Conservation (phyloP, 352 stramenopile species). For the Pythium aphanidermatum region DNA sequence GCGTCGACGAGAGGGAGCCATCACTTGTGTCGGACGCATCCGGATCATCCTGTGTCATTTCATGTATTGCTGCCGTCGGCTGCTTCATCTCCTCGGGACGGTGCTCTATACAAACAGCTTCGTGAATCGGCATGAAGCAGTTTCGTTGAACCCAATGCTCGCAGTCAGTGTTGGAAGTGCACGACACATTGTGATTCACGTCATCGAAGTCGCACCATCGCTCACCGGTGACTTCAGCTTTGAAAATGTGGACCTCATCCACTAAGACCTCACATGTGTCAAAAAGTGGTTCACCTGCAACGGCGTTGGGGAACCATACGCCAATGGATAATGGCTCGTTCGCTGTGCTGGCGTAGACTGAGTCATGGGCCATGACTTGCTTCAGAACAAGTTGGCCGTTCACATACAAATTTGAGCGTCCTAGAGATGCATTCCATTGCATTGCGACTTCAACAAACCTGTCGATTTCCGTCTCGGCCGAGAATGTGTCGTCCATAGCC, state of each 20-base stretch:
- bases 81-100: constrained; percentile 3
- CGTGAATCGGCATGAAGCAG: constrained; percentile 63
- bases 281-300: constrained; percentile 52
- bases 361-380: constrained; percentile 1
- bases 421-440: constrained; percentile 55
- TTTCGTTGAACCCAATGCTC: constrained; percentile 32
- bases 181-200: constrained; percentile 23
- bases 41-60: not conserved
- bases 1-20: not conserved
- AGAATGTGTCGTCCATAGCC: constrained; percentile 1
- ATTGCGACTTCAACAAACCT: constrained; percentile 44
- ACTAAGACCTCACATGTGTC: constrained; percentile 39
- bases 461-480: not conserved
- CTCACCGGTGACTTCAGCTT: constrained; percentile 42
- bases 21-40: not conserved
- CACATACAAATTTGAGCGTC: constrained; percentile 56
- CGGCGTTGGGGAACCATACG: constrained; percentile 66
- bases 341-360: not conserved
- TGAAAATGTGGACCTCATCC: constrained; percentile 46
- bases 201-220: constrained; percentile 62
- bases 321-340: constrained; percentile 36
- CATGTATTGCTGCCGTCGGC: not conserved
- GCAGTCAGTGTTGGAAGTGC: constrained; percentile 32
- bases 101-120: constrained; percentile 32
- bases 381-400: constrained; percentile 47